phyloP scores from a whole-genome alignment of 306 rosid genomes.

The Senna siamea region DNA sequence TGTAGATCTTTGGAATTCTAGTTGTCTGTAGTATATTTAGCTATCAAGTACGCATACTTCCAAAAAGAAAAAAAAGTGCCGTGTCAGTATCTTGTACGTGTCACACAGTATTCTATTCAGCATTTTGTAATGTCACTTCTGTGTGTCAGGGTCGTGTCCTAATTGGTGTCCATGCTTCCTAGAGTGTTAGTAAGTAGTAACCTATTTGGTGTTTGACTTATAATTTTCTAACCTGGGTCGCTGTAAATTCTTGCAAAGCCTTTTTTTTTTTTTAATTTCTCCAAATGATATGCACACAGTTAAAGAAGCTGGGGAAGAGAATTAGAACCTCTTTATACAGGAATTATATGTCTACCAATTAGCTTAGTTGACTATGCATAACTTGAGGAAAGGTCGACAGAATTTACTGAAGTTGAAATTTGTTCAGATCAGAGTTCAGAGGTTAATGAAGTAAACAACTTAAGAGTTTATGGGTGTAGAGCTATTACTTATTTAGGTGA shows the following conservation, averaged over 20 bases:
- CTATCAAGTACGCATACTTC: no score
- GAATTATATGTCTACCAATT: slow-evolving; percentile 1
- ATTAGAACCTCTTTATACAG: background rate
- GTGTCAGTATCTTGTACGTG: no score
- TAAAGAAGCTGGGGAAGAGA: background rate
- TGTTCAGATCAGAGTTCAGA: background rate
- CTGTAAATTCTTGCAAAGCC: background rate
- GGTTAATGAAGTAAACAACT: slow-evolving; percentile 7
- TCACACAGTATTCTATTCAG: no score
- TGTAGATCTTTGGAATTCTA: background rate
- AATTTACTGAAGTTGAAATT: background rate
- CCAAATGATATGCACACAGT: background rate
- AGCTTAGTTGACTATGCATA: background rate
- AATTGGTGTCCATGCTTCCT: no score
- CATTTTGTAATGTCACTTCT: no score
- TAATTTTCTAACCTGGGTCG: background rate
- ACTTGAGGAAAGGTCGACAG: background rate
- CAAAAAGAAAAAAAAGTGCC: no score
- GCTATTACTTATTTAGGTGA: background rate
- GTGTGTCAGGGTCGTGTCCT: no score
- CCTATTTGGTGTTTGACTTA: background rate
- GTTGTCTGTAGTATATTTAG: background rate
- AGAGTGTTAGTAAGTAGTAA: background rate
- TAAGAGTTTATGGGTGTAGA: background rate
- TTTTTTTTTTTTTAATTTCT: background rate